Percentiles rank a stretch among this genome's conserved stretches.
Evolutionary conservation across 2,329 filamentous ascomycete species (phyloP).

Genomic region (Dactylellina haptotyla): DNA sequence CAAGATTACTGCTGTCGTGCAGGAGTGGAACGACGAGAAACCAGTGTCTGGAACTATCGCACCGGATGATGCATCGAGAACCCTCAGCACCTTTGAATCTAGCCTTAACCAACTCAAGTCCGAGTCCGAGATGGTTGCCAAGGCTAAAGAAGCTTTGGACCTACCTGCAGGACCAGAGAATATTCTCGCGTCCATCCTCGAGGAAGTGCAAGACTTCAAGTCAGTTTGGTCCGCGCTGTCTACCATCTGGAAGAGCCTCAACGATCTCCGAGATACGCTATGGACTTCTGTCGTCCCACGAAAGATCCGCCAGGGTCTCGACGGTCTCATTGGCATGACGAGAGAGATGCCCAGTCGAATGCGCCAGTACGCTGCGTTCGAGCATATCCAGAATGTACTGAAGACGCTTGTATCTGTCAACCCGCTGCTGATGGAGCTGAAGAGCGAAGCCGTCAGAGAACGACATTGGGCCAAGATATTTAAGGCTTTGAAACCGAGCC

Average conservation of each 20-base stretch:
- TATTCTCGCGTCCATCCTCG: constrained; percentile 83
- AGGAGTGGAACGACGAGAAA: constrained; percentile 95
- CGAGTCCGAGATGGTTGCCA: constrained; percentile 91
- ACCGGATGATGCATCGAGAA: constrained; percentile 85
- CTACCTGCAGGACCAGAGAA: constrained; percentile 82
- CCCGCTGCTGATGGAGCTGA: constrained; percentile 84
- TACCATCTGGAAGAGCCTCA: constrained; percentile 95
- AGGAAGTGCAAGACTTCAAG: constrained; percentile 98
- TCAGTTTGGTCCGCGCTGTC: constrained; percentile 96
- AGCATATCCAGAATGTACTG: constrained; percentile 92
- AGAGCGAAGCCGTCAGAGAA: constrained; percentile 95
- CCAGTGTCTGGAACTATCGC: constrained; percentile 94
- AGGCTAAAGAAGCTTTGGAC: constrained; percentile 95
- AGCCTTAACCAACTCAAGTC: constrained; percentile 85
- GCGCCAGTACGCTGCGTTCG: constrained; percentile 99
- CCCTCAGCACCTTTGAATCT: constrained; percentile 81
- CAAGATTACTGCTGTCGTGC: constrained; percentile 84
- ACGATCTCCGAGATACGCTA: constrained; percentile 88
- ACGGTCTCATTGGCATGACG: constrained; percentile 94
- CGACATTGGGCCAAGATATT: constrained; percentile 98
- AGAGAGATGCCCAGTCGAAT: constrained; percentile 99
- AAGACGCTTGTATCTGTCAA: constrained; percentile 92
- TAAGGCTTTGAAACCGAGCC: constrained; percentile 90
- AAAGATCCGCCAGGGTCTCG: constrained; percentile 88
- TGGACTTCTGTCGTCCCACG: constrained; percentile 97